Conservation (phyloP, 306 rosid species). For the Geum urbanum region DNA sequence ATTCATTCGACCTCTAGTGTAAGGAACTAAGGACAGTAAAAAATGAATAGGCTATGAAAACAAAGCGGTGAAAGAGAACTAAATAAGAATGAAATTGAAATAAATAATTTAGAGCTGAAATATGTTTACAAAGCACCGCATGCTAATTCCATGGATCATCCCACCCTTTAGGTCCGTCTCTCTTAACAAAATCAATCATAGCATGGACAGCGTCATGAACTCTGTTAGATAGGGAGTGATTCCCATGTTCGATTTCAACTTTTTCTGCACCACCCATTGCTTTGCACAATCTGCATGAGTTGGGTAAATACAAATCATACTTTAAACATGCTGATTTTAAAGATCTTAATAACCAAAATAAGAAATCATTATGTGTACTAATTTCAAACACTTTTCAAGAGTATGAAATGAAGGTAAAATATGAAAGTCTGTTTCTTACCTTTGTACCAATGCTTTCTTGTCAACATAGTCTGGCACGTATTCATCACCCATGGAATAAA, state of each 20-base stretch:
- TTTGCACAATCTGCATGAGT: constrained; percentile 72
- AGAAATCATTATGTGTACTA: background rate
- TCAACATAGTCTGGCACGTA: constrained; percentile 94
- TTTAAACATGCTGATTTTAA: background rate
- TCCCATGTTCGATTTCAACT: constrained; percentile 84
- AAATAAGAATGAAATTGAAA: constrained; percentile 2
- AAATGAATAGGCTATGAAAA: background rate
- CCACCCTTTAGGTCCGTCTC: constrained; percentile 97
- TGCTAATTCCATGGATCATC: constrained; percentile 89
- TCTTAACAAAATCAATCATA: constrained; percentile 70
- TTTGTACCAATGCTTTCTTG: constrained; percentile 72
- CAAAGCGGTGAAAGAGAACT: constrained; percentile 3
- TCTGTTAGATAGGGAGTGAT: constrained; percentile 95
- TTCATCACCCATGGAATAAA: constrained; percentile 91
- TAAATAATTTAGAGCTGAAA: constrained; percentile 7
- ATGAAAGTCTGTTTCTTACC: constrained; percentile 46
- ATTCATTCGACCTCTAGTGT: background rate
- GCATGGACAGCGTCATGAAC: constrained; percentile 73
- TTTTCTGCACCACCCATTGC: constrained; percentile 96
- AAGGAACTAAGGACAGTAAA: constrained; percentile 13
- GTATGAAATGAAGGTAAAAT: background rate
- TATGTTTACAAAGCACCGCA: background rate
- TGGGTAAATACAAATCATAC: constrained; percentile 9
- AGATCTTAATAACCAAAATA: background rate
- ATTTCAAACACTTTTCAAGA: background rate